phyloP scores from a whole-genome alignment of 2,329 filamentous ascomycete genomes.

The Epichloe amarillans region DNA sequence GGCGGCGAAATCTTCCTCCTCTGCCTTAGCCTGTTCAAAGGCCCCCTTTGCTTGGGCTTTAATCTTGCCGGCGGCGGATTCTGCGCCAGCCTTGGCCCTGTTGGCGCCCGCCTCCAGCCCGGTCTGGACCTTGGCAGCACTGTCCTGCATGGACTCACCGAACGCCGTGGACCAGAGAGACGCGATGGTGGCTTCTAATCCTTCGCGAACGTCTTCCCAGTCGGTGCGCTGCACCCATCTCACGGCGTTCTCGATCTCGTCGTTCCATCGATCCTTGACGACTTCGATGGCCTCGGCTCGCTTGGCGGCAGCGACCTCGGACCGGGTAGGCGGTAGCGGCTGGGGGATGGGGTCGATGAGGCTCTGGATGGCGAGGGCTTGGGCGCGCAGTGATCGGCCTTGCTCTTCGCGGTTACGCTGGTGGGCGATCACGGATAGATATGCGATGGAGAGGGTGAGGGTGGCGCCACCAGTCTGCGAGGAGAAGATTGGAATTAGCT shows the following conservation, averaged over 20 bases:
- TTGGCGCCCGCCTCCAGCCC: conserved; percentile 20
- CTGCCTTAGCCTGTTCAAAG: conserved; percentile 17
- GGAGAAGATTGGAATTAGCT: background rate
- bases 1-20: conserved; percentile 14
- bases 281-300: conserved; percentile 47
- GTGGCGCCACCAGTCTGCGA: conserved; percentile 60
- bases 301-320: conserved; percentile 36
- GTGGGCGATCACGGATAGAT: conserved; percentile 58
- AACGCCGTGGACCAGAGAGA: conserved; percentile 30
- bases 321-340: conserved; percentile 34
- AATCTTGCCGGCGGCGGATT: conserved; percentile 12
- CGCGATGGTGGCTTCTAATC: conserved; percentile 35
- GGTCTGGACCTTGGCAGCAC: conserved; percentile 14
- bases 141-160: conserved; percentile 18
- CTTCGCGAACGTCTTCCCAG: conserved; percentile 49
- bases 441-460: conserved; percentile 59
- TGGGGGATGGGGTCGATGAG: conserved; percentile 35
- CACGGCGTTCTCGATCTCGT: conserved; percentile 54
- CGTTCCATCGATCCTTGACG: conserved; percentile 67
- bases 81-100: conserved; percentile 17
- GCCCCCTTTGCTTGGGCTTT: conserved; percentile 24
- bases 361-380: conserved; percentile 39
- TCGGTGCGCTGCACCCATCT: conserved; percentile 52
- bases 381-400: conserved; percentile 41
- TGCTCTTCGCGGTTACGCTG: conserved; percentile 52